Evolutionary conservation across 371 early-diverging fungal species (phyloP), one percentile per base, ranked within the genome.

Genomic region (Gilbertella persicaria): DNA sequence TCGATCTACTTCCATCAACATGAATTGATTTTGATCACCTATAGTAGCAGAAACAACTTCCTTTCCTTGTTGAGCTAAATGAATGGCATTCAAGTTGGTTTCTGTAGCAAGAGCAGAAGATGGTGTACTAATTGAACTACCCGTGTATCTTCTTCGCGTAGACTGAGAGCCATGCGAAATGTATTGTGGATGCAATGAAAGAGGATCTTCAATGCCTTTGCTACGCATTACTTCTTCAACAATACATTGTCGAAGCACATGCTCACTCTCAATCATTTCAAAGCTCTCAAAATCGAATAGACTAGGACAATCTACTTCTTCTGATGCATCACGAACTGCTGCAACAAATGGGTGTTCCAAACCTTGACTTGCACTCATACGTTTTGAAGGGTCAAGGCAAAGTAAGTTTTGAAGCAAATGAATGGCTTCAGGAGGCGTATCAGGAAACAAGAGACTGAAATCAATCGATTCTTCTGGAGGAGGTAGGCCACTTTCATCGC

Each of bases 311-410:
- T 54, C 71, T n/a, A 64, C 25, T 55, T 78, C 79, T 36, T 78
- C 79, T 1, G 64, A 49, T 26, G 63, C 67, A 50, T 71, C 73
- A 21, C 71, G 60, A 39, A 78, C 64, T 40, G 84, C 80, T 3
- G 67, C 69, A 56, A 97, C 92, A 65, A 91, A 96, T 4, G 88
- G 82, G 51, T 94, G 93, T 6, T 80, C 65, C 14, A 98, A 67
- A 0, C 90, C 91, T 55, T 91, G 83, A 45, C 83, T 77, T 0
- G 94, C 94, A 4, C 92, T 86, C 29, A 94, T 87, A 13, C 98
- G 73, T 48, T 83, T 72, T 2, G 58, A 60, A 0, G 99, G 99
- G 67, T 98, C 92, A 54, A 91, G 87, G 1, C 82, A 77, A 4
- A 99, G 76, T 67, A 99, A 67, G 24, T 74, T 68, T 16, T 75